These are phyloP conservation scores for Trypanosoma platydactyli DNA, from an alignment of 208 protist species.

Conservation along the genomic window DNA sequence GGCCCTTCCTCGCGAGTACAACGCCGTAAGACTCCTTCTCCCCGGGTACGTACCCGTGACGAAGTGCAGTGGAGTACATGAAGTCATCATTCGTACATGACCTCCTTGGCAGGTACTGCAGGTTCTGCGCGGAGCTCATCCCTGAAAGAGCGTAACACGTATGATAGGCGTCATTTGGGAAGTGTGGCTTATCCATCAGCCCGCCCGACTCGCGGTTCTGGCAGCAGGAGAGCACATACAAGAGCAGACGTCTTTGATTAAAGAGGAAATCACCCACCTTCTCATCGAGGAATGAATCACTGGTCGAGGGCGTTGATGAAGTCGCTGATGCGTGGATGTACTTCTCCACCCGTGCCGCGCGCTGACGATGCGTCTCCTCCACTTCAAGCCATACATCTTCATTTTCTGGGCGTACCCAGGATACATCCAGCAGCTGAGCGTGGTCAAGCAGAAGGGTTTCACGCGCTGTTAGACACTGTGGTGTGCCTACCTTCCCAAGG, in stretches of 20 bases:
- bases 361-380: constrained; percentile 32
- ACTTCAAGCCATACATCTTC: constrained; percentile 38
- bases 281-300: constrained; percentile 34
- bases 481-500: background rate
- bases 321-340: constrained; percentile 33
- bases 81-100: background rate
- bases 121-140: constrained; percentile 74
- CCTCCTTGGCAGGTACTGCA: constrained; percentile 45
- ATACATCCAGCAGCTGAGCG: constrained; percentile 62
- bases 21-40: constrained; percentile 38
- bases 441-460: constrained; percentile 71
- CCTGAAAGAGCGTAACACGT: constrained; percentile 91
- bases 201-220: constrained; percentile 66
- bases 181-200: constrained; percentile 86
- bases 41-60: constrained; percentile 47
- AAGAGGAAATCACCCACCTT: constrained; percentile 71
- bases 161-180: constrained; percentile 82
- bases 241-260: constrained; percentile 74
- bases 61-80: constrained; percentile 44
- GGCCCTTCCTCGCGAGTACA: constrained; percentile 30
- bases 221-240: constrained; percentile 81
- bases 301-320: background rate
- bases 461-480: constrained; percentile 37
- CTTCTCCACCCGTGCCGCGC: constrained; percentile 30
- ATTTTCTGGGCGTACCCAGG: constrained; percentile 15